Evolutionary conservation across 805 yeast genomes (phyloP), one percentile per base, ranked within the genome.

Genomic region (Deakozyma indianensis): DNA sequence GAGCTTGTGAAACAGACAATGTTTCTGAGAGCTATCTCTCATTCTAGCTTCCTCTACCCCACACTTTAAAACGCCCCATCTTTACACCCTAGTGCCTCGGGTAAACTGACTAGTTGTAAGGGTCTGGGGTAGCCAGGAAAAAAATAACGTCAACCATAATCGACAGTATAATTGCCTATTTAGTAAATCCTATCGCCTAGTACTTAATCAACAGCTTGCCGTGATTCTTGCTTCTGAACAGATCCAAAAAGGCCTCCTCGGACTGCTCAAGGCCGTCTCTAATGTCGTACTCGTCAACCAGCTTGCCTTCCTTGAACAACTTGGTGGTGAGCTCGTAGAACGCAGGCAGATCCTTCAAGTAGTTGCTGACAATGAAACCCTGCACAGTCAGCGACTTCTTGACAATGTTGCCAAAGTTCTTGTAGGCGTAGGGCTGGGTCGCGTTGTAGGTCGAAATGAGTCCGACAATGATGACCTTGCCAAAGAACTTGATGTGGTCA

Each of bases 371-470:
- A 27, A 78, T 66, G 53, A 78, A 68, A 22, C 85, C 84, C 49
- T 62, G 64, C 24, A 77, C 66, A 0, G 62, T 65, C 44, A 79
- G 57, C 56, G 82, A 68, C 56, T 68, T 74, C 38, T 67, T 62
- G 50, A 77, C 67, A 35, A 78, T 68, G 43, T 60, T 50, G 14
- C 58, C 48, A 64, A 74, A 73, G 44, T 61, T 65, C 28, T 59
- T 59, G 53, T 74, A 66, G 1, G 55, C 61, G 42, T 50, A 51
- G 21, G 32, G 45, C 20, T 59, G 53, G 44, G 52, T 48, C 49
- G 71, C 71, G 54, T 77, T 74, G 58, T 77, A 78, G 43, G 75
- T 74, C 25, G 82, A 61, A 49, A 79, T 75, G 14, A 78, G 68
- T 50, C 85, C 85, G 62, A 82, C 76, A n/a, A 76, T 78, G 45